Percentiles rank a stretch among this genome's conserved stretches.
Evolutionary conservation across 2,329 filamentous ascomycete species (phyloP).

Genomic region (Ilyonectria robusta): DNA sequence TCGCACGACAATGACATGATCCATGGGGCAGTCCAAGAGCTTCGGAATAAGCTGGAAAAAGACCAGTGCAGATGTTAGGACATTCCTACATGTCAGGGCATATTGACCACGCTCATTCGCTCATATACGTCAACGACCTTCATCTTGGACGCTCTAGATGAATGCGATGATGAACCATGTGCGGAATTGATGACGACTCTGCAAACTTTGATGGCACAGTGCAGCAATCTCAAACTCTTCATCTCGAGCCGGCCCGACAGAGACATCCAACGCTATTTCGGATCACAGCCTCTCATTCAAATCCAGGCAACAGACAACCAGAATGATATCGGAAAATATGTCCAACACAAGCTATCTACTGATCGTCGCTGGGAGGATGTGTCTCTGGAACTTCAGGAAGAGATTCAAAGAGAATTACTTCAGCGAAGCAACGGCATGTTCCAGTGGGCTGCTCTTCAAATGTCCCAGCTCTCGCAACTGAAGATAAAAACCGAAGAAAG

Average conservation of each 20-base stretch:
- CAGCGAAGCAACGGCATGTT: slow-evolving; percentile 26
- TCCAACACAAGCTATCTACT: neutral
- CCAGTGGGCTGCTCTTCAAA: slow-evolving; percentile 22
- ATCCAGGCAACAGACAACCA: slow-evolving; percentile 18
- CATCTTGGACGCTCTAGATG: slow-evolving; percentile 27
- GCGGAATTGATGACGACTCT: slow-evolving; percentile 9
- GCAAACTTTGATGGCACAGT: neutral
- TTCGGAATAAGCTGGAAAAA: neutral
- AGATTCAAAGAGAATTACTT: neutral
- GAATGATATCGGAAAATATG: slow-evolving; percentile 7
- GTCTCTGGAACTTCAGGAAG: neutral
- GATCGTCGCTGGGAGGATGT: slow-evolving; percentile 1
- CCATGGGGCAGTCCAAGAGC: neutral
- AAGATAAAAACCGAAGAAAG: neutral
- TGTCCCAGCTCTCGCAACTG: neutral
- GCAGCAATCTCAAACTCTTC: slow-evolving; percentile 10
- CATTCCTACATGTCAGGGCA: neutral
- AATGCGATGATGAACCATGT: slow-evolving; percentile 14
- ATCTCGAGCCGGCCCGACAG: slow-evolving; percentile 22
- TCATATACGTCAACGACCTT: slow-evolving; percentile 16
- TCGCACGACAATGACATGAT: neutral
- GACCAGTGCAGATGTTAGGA: neutral
- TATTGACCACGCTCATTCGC: neutral
- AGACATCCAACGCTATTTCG: slow-evolving; percentile 12
- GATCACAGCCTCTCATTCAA: slow-evolving; percentile 10